Conservation (phyloP, 164 flowering plant species). For the Euptelea pleiosperma region DNA sequence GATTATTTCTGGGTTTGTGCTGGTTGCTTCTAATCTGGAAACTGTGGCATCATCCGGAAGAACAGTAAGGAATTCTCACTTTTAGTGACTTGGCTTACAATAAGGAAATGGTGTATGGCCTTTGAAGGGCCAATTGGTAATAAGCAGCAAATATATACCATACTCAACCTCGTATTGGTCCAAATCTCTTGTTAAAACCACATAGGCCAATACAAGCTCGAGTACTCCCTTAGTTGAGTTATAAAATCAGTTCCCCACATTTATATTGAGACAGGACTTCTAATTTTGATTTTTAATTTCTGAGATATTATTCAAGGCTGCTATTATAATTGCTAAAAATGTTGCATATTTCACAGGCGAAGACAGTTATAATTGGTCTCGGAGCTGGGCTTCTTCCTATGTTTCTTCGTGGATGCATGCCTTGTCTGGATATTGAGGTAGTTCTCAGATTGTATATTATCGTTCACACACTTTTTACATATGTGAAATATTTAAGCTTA, state of each 20-base stretch:
- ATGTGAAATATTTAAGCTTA: constrained; percentile 6
- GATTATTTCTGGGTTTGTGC: constrained; percentile 69
- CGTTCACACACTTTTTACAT: neutral
- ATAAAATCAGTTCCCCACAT: too few relatives aligned
- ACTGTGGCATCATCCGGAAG: constrained; percentile 31
- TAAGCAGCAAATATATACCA: neutral
- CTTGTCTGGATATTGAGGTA: constrained; percentile 67
- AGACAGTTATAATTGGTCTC: constrained; percentile 74
- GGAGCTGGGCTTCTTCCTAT: constrained; percentile 97
- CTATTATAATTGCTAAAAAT: neutral
- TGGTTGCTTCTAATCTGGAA: constrained; percentile 63
- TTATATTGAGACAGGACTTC: too few relatives aligned
- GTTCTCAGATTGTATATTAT: constrained; percentile 7
- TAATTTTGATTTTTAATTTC: too few relatives aligned
- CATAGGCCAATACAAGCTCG: constrained; percentile 1
- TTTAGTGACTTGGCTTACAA: neutral
- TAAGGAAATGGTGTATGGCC: neutral
- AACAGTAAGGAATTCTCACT: constrained; percentile 34
- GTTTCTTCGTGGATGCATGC: constrained; percentile 70
- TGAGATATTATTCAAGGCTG: too few relatives aligned
- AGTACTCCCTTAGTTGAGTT: neutral
- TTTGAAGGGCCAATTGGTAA: neutral
- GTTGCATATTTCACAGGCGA: constrained; percentile 40
- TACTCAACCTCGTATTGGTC: neutral
- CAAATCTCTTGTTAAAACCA: neutral